Conservation (phyloP, 1,284 basidiomycete species). For the Rhodotorula sp. region DNA sequence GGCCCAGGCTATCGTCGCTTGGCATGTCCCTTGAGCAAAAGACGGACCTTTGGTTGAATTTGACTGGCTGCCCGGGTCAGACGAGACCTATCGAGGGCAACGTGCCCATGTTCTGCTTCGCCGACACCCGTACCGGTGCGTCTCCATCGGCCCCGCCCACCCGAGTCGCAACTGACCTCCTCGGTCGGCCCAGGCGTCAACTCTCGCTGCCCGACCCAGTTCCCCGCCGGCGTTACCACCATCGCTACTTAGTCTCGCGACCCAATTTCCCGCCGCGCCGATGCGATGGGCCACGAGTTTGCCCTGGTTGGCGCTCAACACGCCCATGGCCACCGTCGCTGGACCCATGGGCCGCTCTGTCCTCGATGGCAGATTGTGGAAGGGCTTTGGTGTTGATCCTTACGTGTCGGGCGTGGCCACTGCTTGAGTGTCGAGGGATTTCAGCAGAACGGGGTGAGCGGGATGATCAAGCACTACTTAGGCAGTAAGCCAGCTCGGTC, state of each 20-base stretch:
- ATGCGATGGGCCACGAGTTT: slow-evolving; percentile 55
- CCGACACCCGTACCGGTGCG: slow-evolving; percentile 3
- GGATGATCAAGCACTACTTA: slow-evolving; percentile 62
- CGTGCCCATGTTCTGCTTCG: neutral
- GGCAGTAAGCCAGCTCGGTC: neutral
- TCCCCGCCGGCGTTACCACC: slow-evolving; percentile 53
- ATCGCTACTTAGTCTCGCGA: slow-evolving; percentile 55
- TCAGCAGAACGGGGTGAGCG: slow-evolving; percentile 64
- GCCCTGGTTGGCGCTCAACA: slow-evolving; percentile 70
- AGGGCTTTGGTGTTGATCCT: slow-evolving; percentile 63
- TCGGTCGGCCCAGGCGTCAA: neutral
- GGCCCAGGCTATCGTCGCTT: neutral
- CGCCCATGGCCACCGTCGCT: slow-evolving; percentile 53
- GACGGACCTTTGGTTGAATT: neutral
- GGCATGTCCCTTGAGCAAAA: slow-evolving; percentile 10
- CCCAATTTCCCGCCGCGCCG: slow-evolving; percentile 51
- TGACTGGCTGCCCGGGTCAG: neutral
- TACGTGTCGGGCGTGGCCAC: neutral
- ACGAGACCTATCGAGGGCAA: neutral
- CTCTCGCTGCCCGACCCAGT: slow-evolving; percentile 9
- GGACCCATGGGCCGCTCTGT: slow-evolving; percentile 51
- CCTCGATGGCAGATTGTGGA: slow-evolving; percentile 64
- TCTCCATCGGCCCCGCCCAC: too few species aligned
- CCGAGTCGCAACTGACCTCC: neutral
- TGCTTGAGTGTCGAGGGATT: slow-evolving; percentile 53